A percentile compares a stretch with the other conserved stretches of the same genome.
These are phyloP conservation scores for Spencermartinsiella europaea DNA, from an alignment of 805 yeast species.

Conservation along the genomic window DNA sequence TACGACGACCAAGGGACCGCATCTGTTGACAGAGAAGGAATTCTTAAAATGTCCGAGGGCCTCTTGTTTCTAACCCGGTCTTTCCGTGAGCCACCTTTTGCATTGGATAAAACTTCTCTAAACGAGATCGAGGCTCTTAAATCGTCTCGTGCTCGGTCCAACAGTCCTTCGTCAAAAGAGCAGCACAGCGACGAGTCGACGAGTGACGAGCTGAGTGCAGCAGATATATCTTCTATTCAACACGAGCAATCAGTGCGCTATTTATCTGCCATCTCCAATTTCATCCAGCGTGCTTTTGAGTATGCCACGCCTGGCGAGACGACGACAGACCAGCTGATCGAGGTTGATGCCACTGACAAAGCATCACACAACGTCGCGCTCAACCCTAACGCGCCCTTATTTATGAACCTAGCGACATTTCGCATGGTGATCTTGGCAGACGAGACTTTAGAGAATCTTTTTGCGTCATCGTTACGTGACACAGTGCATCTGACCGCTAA, in stretches of 20 bases:
- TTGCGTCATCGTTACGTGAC: constrained; percentile 60
- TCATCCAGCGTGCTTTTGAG: constrained; percentile 82
- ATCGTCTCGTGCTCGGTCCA: no score
- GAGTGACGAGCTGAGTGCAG: neutral
- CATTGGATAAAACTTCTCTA: constrained; percentile 60
- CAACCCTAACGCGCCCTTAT: constrained; percentile 73
- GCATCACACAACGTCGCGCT: constrained; percentile 68
- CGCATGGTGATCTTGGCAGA: constrained; percentile 93
- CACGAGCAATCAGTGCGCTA: constrained; percentile 47
- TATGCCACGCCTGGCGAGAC: constrained; percentile 53
- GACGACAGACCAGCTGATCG: constrained; percentile 5
- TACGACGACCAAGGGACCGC: constrained; percentile 61
- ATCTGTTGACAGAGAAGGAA: constrained; percentile 68
- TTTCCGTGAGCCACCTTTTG: constrained; percentile 62
- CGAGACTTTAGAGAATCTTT: constrained; percentile 84
- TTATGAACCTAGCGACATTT: constrained; percentile 77
- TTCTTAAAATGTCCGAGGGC: constrained; percentile 83
- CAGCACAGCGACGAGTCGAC: constrained; percentile 10
- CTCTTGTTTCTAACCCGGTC: constrained; percentile 76
- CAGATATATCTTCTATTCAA: constrained; percentile 6
- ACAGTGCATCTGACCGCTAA: constrained; percentile 51
- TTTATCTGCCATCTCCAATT: constrained; percentile 78
- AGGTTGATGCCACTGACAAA: constrained; percentile 10
- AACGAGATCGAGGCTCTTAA: constrained; percentile 46
- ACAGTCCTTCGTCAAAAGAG: neutral